Evolutionary conservation across 352 stramenopile species (phyloP).

Genomic region (Globisporangium echinulatum): DNA sequence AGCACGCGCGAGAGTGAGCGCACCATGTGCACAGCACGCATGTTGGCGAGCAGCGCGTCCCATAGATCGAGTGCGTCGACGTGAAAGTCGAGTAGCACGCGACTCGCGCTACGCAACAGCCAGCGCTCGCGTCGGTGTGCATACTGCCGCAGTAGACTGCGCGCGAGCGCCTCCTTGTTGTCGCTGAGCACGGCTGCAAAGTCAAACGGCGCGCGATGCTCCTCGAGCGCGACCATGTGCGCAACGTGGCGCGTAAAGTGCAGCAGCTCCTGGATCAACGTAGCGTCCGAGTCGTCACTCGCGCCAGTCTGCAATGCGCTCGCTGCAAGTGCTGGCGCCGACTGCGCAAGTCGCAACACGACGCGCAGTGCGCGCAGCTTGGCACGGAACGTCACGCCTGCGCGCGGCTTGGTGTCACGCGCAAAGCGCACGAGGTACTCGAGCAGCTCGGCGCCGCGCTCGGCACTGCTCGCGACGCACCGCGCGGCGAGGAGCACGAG

Average conservation of each 20-base stretch:
- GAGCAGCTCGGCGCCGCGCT: constrained; percentile 22
- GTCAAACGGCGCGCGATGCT: constrained; percentile 43
- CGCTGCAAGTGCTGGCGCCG: constrained; percentile 15
- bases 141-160: constrained; percentile 41
- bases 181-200: constrained; percentile 29
- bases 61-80: constrained; percentile 35
- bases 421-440: constrained; percentile 34
- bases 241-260: constrained; percentile 25
- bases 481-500: constrained; percentile 25
- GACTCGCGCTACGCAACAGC: constrained; percentile 31
- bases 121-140: constrained; percentile 13
- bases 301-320: constrained; percentile 16
- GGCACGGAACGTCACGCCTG: constrained; percentile 50
- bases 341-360: constrained; percentile 23
- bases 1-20: constrained; percentile 36
- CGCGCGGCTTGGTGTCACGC: constrained; percentile 29
- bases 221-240: constrained; percentile 48
- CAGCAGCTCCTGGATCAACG: constrained; percentile 30
- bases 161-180: constrained; percentile 37
- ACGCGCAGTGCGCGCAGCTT: constrained; percentile 40
- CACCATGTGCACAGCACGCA: constrained; percentile 40
- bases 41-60: constrained; percentile 38
- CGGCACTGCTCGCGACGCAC: constrained; percentile 13
- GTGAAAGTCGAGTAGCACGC: constrained; percentile 50
- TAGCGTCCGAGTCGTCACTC: constrained; percentile 11